A percentile compares a stretch with the other conserved stretches of the same genome.
Conservation (phyloP, 495 filamentous ascomycete genomes). For the Podospora pseudoanserina region DNA sequence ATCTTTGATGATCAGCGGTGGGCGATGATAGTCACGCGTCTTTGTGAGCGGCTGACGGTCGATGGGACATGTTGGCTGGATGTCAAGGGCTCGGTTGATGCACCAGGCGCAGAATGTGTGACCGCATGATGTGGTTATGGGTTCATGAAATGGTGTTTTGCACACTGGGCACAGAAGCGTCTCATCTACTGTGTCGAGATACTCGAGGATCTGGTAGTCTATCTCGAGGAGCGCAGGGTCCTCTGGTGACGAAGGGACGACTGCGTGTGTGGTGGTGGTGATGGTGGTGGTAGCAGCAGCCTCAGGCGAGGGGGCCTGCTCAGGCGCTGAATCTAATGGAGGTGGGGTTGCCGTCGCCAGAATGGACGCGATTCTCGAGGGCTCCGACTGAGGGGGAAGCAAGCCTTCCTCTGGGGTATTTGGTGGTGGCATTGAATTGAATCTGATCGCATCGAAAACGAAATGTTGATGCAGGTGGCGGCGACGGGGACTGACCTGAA, state of each 20-base stretch:
- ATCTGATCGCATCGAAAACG: not conserved
- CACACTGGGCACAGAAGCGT: constrained; percentile 84
- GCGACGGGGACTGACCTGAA: not conserved
- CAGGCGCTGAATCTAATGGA: constrained; percentile 3
- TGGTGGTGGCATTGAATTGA: constrained; percentile 21
- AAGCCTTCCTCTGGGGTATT: constrained; percentile 22
- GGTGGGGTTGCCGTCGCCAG: not conserved
- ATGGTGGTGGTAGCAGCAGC: too few species aligned
- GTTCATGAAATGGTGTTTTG: constrained; percentile 66
- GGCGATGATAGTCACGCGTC: constrained; percentile 23
- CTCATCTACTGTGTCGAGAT: constrained; percentile 64
- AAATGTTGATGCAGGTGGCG: not conserved
- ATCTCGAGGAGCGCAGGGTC: constrained; percentile 20
- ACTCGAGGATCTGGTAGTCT: constrained; percentile 69
- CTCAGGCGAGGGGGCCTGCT: not conserved
- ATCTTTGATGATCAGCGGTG: constrained; percentile 46
- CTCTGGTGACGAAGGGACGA: constrained; percentile 8
- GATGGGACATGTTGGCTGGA: constrained; percentile 47
- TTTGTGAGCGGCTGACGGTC: constrained; percentile 46
- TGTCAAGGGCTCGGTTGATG: constrained; percentile 56
- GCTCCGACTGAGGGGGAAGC: not conserved
- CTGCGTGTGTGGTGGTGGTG: not conserved
- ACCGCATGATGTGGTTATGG: constrained; percentile 66
- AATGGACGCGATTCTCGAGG: not conserved
- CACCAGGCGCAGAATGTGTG: constrained; percentile 70